Evolutionary conservation across 2,329 filamentous ascomycete species (phyloP), one percentile per base, ranked within the genome.

Genomic region (Alternaria sp.): DNA sequence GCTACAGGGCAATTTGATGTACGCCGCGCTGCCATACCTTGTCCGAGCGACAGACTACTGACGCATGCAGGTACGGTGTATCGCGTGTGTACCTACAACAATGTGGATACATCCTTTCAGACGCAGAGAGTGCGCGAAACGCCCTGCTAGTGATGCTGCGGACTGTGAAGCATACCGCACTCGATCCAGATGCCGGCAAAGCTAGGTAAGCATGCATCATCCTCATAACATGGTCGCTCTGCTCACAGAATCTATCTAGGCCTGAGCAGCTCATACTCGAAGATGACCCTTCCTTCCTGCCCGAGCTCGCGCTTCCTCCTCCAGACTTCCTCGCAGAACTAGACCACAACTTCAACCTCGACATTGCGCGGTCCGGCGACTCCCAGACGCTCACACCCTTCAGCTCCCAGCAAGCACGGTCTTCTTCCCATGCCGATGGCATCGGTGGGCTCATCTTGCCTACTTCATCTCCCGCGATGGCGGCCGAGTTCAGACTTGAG

Each of bases 81-180:
- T 91, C 93, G 4, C 88, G 91, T 52, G 93, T 98, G 17, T 97
- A 93, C 78, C 86, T 88, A 25, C 92, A 97, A 77, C 94, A 99
- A 80, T 97, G 92, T 72, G 86, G 86, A 40, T 99, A 97, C 77
- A 88, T 97, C 23, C 88, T 97, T 50, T 86, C 87, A 4, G 96
- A 98, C 74, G 89, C 90, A 3, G 90, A 94, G 78, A 89, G 87
- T 69, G 89, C 91, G 40, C 90, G 93, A 70, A 87, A 89, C 64
- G 88, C 88, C 69, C 92, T 98, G 86, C 86, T 87, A 68, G 82
- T 87, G 3, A 87, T 93, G 75, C 83, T 92, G 66, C 88, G 85
- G 54, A 81, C 86, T 8, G 78, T 90, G 56, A 82, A 84, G 40
- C 82, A 84, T 17, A 86, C 86, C 60, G 88, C 87, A 19, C 83